phyloP scores from a whole-genome alignment of 1,139 yeast genomes.

The Torulaspora pretoriensis region DNA sequence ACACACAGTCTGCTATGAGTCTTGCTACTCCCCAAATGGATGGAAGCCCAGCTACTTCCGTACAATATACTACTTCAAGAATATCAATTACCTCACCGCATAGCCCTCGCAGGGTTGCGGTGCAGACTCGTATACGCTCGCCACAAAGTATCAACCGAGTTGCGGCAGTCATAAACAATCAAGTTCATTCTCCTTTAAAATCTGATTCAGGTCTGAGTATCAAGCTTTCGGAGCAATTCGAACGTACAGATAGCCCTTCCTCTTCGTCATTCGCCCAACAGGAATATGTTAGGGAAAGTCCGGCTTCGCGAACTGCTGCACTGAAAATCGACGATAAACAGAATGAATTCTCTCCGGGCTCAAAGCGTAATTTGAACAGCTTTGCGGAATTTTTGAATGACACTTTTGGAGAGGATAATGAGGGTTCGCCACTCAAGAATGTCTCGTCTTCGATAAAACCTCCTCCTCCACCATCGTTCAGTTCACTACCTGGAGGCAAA shows the following conservation, averaged over 20 bases:
- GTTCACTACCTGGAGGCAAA: constrained; percentile 10
- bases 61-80: constrained; percentile 35
- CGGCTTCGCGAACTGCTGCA: constrained; percentile 4
- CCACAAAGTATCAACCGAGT: constrained; percentile 33
- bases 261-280: neutral
- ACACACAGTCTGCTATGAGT: constrained; percentile 6
- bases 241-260: constrained; percentile 2
- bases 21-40: constrained; percentile 5
- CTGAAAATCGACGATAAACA: constrained; percentile 11
- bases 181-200: constrained; percentile 30
- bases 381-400: constrained; percentile 29
- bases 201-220: constrained; percentile 4
- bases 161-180: constrained; percentile 32
- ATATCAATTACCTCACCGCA: constrained; percentile 33
- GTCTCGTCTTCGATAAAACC: constrained; percentile 6
- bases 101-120: constrained; percentile 11
- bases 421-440: constrained; percentile 2
- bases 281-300: constrained; percentile 10
- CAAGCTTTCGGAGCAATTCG: constrained; percentile 4
- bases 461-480: constrained; percentile 17
- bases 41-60: constrained; percentile 37
- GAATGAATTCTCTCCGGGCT: constrained; percentile 27
- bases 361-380: constrained; percentile 26
- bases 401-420: constrained; percentile 25
- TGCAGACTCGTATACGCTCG: constrained; percentile 21